A percentile compares a stretch with the other conserved stretches of the same genome.
These are phyloP conservation scores for Hanseniaspora valbyensis DNA, from an alignment of 805 yeast genomes.

Conservation along the genomic window DNA sequence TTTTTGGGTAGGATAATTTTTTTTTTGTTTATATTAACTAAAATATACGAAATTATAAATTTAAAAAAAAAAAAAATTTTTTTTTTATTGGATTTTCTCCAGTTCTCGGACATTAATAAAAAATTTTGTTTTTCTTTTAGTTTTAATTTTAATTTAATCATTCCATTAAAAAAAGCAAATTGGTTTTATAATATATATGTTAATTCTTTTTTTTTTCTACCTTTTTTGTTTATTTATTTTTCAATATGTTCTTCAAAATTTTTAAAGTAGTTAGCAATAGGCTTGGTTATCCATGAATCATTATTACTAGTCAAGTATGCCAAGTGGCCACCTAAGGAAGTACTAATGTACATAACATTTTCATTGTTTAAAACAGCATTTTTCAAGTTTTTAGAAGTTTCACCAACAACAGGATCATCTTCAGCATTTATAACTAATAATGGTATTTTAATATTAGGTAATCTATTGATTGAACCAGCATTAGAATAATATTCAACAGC, in stretches of 20 bases:
- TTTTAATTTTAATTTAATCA: too few species aligned
- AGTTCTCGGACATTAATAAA: too few species aligned
- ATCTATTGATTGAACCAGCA: conserved; percentile 50
- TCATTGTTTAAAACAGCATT: conserved; percentile 46
- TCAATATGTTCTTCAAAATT: conserved; percentile 30
- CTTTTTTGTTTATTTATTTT: background rate
- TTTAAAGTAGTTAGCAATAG: conserved; percentile 33
- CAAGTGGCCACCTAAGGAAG: conserved; percentile 65
- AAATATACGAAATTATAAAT: too few species aligned
- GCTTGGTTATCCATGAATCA: conserved; percentile 39
- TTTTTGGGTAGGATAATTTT: background rate
- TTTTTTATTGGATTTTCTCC: too few species aligned
- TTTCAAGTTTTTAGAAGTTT: conserved; percentile 37
- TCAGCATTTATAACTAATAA: conserved; percentile 45
- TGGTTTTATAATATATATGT: too few species aligned
- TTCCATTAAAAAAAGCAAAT: background rate
- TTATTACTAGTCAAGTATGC: conserved; percentile 38
- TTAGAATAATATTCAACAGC: conserved; percentile 54
- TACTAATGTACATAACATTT: conserved; percentile 42
- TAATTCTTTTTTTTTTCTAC: too few species aligned
- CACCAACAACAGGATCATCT: conserved; percentile 59
- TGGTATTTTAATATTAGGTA: conserved; percentile 51
- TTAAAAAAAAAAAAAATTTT: too few species aligned
- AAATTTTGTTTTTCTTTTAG: too few species aligned
- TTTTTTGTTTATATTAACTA: too few species aligned